Base-by-base conservation (phyloP, 441 rosid genomes). In the Adansonia gregorii region DNA sequence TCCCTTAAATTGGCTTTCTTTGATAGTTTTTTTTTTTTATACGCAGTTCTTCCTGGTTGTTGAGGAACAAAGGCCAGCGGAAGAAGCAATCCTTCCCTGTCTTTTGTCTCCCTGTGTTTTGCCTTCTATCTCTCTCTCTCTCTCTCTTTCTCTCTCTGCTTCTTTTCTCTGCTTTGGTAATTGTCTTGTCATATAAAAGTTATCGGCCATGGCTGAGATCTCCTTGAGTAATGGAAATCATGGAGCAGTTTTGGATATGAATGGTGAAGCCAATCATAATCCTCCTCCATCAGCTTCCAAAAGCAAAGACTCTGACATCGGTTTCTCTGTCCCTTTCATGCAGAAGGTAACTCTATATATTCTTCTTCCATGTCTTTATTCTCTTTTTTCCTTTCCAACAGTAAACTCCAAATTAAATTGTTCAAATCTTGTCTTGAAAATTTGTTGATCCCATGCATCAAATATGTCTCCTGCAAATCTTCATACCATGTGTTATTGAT, bases 251-350 rank as follows among this genome's bases (percentile, higher is more conserved):
- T 66, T 94, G 79, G 89, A 88, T 67, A 80, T 91, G 46, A 86
- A 85, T 68, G 83, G 75, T 12, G 83, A 67, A 6, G 74, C 59
- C 48, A 61, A 22, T 52, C 73, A 77, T 75, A 75, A 73, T 59
- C 58, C 79, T 12, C 66, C 64, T 22, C 69, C 80, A 31, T 14
- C 76, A 46, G 52, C 52, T 14, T 51, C 78, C 77, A 69, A 65
- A 1, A 83, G 58, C 19, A 83, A 82, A 81, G 91, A 85, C 24
- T 79, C 87, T 8, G 60, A 67, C 74, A 74, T 85, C 73, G 56
- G 81, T 5, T 14, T 89, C 84, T 89, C 91, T 78, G 88, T 93
- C 2, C 85, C 90, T 82, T 89, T 94, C 90, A 46, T 91, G 45
- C 98, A 94, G 68, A 94, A 93, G 93, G 97, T 90, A 73, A 74